These are phyloP conservation scores for Theobroma cacao DNA, from an alignment of 345 rosid genomes.

Conservation along the genomic window DNA sequence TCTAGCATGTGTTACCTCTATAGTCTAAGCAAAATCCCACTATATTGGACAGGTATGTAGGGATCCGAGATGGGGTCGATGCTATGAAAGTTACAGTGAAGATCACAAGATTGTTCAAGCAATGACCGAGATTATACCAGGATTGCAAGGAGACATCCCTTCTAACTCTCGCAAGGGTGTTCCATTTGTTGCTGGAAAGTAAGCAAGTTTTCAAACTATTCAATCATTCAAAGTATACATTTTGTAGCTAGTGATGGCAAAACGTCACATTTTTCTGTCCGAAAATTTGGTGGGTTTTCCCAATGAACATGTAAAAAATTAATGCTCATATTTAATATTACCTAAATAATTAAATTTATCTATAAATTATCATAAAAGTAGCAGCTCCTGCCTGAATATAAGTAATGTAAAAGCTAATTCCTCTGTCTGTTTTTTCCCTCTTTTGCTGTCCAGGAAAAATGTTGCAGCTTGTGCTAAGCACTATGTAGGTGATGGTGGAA, in stretches of 20 bases:
- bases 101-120: constrained; percentile 23
- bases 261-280: too few relatives aligned
- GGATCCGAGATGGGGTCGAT: constrained; percentile 19
- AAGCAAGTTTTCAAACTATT: constrained; percentile 3
- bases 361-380: too few relatives aligned
- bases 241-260: background rate
- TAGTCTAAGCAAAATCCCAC: background rate
- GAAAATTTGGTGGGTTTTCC: too few relatives aligned
- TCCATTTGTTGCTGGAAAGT: constrained; percentile 46
- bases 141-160: constrained; percentile 46
- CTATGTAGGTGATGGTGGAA: constrained; percentile 62
- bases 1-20: too few relatives aligned
- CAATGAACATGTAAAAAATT: too few relatives aligned
- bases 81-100: constrained; percentile 17
- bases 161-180: constrained; percentile 27
- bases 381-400: too few relatives aligned
- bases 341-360: too few relatives aligned
- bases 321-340: too few relatives aligned
- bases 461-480: constrained; percentile 35
- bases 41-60: constrained; percentile 13
- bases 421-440: background rate
- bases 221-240: background rate
- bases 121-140: constrained; percentile 39
- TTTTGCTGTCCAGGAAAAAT: background rate
- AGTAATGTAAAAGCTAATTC: background rate